These are phyloP conservation scores for Pseudopediastrum boryanum DNA, from an alignment of 139 green algal species.

Conservation along the genomic window DNA sequence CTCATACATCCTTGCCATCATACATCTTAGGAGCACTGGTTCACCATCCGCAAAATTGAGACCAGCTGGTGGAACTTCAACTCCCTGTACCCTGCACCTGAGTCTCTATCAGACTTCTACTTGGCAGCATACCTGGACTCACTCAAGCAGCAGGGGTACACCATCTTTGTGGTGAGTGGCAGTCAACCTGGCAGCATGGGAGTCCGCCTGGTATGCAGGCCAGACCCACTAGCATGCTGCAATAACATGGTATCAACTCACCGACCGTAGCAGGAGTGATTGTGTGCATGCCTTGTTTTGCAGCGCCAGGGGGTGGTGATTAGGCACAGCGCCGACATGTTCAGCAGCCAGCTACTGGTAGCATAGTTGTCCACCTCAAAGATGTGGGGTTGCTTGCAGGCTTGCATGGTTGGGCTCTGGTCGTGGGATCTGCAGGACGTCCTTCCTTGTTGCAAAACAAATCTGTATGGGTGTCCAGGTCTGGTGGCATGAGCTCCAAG, in stretches of 20 bases:
- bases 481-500: no score
- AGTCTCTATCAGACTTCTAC: conserved; percentile 82
- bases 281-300: neutral
- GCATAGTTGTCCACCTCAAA: no score
- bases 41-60: conserved; percentile 69
- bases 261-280: conserved; percentile 27
- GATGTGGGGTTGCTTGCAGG: no score
- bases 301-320: neutral
- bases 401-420: no score
- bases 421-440: no score
- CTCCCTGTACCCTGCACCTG: conserved; percentile 74
- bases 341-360: neutral
- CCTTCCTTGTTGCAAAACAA: no score
- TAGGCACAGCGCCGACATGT: neutral
- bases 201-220: no score
- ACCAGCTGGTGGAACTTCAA: conserved; percentile 89
- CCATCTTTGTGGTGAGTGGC: conserved; percentile 72
- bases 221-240: no score
- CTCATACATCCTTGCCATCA: neutral
- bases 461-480: no score
- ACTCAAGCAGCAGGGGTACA: conserved; percentile 71
- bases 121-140: conserved; percentile 73
- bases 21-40: conserved; percentile 89
- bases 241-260: neutral
- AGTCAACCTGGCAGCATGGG: conserved; percentile 14